A percentile compares a stretch with the other conserved stretches of the same genome.
Evolutionary conservation across 1,284 basidiomycete species (phyloP).

Genomic region (Ceratobasidium sp.): DNA sequence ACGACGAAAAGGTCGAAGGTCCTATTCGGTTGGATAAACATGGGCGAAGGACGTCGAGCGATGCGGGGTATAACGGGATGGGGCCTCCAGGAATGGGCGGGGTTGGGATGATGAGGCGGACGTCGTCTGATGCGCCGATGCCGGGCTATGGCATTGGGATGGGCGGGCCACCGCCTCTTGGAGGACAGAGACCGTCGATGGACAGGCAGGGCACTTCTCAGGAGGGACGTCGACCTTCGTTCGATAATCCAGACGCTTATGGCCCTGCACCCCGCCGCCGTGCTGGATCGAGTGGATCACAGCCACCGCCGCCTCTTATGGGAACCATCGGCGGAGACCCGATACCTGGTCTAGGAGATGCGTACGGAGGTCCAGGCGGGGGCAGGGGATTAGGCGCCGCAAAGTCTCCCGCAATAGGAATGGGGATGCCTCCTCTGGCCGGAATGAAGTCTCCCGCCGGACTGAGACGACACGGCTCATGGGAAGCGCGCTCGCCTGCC

Average conservation of each 20-base stretch:
- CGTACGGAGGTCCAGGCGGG: not conserved
- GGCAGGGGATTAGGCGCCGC: not conserved
- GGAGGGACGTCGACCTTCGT: constrained; percentile 15
- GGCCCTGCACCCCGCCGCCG: constrained; percentile 27
- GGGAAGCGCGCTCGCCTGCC: constrained; percentile 6
- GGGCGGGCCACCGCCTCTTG: constrained; percentile 11
- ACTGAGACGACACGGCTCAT: constrained; percentile 13
- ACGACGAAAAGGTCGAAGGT: constrained; percentile 10
- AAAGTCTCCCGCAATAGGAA: not conserved
- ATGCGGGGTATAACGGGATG: constrained; percentile 5
- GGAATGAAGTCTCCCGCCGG: constrained; percentile 22
- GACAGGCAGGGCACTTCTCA: not conserved
- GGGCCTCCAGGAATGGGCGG: not conserved
- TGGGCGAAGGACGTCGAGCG: constrained; percentile 25
- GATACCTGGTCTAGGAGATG: not conserved
- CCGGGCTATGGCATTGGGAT: constrained; percentile 22
- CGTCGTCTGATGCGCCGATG: constrained; percentile 5
- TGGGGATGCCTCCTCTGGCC: constrained; percentile 1
- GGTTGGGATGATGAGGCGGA: constrained; percentile 14
- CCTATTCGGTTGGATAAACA: constrained; percentile 19
- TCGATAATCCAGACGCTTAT: constrained; percentile 32
- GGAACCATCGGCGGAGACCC: constrained; percentile 17
- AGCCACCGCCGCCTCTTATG: constrained; percentile 19
- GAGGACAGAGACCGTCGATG: constrained; percentile 9
- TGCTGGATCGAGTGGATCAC: not conserved